A percentile compares a stretch with the other conserved stretches of the same genome.
These are phyloP conservation scores for Vigna radiata DNA, from an alignment of 306 rosid species.

Conservation along the genomic window DNA sequence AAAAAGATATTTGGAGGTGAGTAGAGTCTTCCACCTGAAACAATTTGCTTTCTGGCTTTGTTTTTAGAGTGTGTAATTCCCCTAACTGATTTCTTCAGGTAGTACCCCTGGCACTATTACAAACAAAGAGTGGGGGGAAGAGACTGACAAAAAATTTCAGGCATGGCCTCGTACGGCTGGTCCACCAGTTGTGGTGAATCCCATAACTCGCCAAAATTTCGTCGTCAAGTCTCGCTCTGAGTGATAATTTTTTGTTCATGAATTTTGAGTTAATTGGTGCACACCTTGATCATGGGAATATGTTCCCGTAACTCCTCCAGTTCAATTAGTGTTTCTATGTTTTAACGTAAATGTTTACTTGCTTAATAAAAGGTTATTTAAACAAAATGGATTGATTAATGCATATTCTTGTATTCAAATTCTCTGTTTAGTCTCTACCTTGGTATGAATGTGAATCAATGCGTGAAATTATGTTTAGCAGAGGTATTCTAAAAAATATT, in stretches of 20 bases:
- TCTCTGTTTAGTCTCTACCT: conserved; percentile 9
- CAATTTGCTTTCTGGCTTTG: neutral
- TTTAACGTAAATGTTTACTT: conserved; percentile 37
- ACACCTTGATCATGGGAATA: conserved; percentile 26
- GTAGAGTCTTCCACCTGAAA: conserved; percentile 31
- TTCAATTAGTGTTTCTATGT: conserved; percentile 33
- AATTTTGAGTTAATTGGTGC: conserved; percentile 35
- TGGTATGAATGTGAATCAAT: conserved; percentile 20
- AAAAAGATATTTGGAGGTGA: conserved; percentile 81
- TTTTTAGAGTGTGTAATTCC: conserved; percentile 37
- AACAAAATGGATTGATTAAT: conserved; percentile 29
- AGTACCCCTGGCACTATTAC: conserved; percentile 68
- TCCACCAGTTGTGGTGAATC: conserved; percentile 83
- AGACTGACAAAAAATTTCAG: conserved; percentile 90
- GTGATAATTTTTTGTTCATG: conserved; percentile 44
- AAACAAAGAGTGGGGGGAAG: conserved; percentile 76
- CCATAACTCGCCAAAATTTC: conserved; percentile 78
- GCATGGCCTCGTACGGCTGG: conserved; percentile 94
- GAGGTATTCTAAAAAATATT: neutral
- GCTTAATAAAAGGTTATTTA: conserved; percentile 46
- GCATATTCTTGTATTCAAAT: conserved; percentile 24
- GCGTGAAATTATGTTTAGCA: neutral
- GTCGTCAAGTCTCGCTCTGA: conserved; percentile 65
- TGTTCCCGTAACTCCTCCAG: conserved; percentile 38
- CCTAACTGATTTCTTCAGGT: conserved; percentile 57